phyloP scores from a whole-genome alignment of 176 grass and related monocot genomes.

The Oryza glaberrima region DNA sequence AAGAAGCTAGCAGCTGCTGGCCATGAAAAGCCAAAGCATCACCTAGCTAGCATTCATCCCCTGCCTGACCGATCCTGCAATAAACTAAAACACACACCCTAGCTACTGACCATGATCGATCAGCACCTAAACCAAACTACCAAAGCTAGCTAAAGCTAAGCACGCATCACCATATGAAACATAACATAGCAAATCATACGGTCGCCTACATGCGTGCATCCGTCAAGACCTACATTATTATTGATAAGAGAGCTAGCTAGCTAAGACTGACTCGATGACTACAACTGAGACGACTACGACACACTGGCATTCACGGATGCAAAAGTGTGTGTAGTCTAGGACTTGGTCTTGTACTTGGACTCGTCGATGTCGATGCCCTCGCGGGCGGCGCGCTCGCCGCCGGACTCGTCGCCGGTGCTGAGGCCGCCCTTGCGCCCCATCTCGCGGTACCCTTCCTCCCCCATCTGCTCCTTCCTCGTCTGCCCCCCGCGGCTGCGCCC shows the following conservation, averaged over 20 bases:
- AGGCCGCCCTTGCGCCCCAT: conserved; percentile 69
- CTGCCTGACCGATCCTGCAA: neutral
- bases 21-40: neutral
- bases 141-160: neutral
- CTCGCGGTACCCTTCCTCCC: conserved; percentile 61
- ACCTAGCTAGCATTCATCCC: neutral
- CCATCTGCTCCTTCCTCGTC: conserved; percentile 63
- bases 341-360: conserved; percentile 61
- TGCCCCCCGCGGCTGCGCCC: conserved; percentile 73
- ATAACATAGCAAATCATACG: neutral
- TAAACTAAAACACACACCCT: neutral
- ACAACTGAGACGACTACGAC: neutral
- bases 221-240: conserved; percentile 35
- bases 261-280: neutral
- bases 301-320: neutral
- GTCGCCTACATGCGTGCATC: neutral
- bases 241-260: neutral
- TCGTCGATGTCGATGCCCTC: conserved; percentile 67
- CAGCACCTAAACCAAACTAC: neutral
- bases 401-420: conserved; percentile 52
- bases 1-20: neutral
- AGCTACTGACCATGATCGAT: neutral
- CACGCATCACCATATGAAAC: neutral
- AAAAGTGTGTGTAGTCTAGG: conserved; percentile 1
- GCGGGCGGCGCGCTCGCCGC: conserved; percentile 47